These are phyloP conservation scores for Inonotus obliquus DNA, from an alignment of 1,284 basidiomycete species.

Conservation along the genomic window DNA sequence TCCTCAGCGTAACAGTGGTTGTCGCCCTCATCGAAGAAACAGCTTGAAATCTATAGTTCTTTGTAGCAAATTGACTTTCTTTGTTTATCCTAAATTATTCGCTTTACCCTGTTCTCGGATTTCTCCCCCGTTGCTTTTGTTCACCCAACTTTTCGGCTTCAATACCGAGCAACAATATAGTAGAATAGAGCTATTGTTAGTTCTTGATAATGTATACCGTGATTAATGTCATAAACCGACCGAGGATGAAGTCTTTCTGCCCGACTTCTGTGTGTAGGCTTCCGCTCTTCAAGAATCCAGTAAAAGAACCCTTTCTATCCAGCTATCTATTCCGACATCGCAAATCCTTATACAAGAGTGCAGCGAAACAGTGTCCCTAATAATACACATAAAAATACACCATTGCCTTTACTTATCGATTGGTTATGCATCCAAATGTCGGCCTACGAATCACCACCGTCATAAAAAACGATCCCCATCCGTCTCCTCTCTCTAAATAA, in stretches of 20 bases:
- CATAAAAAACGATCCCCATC: conserved; percentile 11
- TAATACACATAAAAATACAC: not conserved
- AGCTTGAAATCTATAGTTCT: conserved; percentile 28
- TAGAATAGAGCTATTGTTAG: not conserved
- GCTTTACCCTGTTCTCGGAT: not conserved
- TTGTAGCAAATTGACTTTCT: not conserved
- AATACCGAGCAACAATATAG: no score
- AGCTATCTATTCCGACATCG: not conserved
- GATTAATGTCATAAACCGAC: not conserved
- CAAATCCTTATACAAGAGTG: not conserved
- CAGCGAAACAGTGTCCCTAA: not conserved
- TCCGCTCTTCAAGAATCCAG: no score
- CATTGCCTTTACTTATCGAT: not conserved
- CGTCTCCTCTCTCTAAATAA: conserved; percentile 5
- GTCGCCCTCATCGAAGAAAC: conserved; percentile 57
- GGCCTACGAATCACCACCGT: conserved; percentile 3
- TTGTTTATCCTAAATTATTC: conserved; percentile 1
- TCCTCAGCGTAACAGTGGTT: conserved; percentile 50
- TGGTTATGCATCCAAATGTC: not conserved
- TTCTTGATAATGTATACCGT: conserved; percentile 17
- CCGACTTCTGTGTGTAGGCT: no score
- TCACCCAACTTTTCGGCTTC: not conserved
- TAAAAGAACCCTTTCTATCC: no score
- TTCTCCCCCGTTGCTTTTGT: not conserved
- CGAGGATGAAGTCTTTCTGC: no score